Conservation (phyloP, 352 stramenopile genomes). For the Globisporangium radiosum region DNA sequence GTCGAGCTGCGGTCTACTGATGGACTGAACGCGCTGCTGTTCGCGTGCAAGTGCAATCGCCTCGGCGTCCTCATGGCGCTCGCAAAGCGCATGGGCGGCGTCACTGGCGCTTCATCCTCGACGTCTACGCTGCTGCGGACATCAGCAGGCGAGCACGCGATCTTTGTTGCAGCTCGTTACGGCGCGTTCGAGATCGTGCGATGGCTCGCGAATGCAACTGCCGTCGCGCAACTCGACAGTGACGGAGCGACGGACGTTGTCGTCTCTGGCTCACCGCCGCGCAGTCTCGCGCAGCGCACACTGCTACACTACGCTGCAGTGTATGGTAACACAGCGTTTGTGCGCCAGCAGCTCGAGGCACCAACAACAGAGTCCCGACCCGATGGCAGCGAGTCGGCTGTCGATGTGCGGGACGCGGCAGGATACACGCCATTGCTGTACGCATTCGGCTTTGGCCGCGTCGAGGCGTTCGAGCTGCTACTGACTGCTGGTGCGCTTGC, state of each 20-base stretch:
- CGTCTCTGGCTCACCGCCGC: conserved; percentile 5
- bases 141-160: conserved; percentile 23
- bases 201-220: conserved; percentile 34
- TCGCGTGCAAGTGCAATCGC: conserved; percentile 42
- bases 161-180: conserved; percentile 40
- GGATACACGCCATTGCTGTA: conserved; percentile 55
- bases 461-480: conserved; percentile 25
- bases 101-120: not conserved
- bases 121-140: conserved; percentile 20
- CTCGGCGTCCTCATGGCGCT: conserved; percentile 42
- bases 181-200: conserved; percentile 39
- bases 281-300: conserved; percentile 22
- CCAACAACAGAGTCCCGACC: not conserved
- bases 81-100: conserved; percentile 13
- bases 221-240: conserved; percentile 7
- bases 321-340: conserved; percentile 28
- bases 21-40: conserved; percentile 41
- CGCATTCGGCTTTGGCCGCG: conserved; percentile 40
- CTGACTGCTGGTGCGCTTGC: conserved; percentile 26
- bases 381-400: not conserved
- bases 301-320: conserved; percentile 47
- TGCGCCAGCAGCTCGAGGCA: conserved; percentile 10
- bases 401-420: conserved; percentile 28
- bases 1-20: conserved; percentile 21
- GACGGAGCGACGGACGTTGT: not conserved